Evolutionary conservation across 805 yeast species (phyloP).

Genomic region (Hanseniaspora taiwanica): DNA sequence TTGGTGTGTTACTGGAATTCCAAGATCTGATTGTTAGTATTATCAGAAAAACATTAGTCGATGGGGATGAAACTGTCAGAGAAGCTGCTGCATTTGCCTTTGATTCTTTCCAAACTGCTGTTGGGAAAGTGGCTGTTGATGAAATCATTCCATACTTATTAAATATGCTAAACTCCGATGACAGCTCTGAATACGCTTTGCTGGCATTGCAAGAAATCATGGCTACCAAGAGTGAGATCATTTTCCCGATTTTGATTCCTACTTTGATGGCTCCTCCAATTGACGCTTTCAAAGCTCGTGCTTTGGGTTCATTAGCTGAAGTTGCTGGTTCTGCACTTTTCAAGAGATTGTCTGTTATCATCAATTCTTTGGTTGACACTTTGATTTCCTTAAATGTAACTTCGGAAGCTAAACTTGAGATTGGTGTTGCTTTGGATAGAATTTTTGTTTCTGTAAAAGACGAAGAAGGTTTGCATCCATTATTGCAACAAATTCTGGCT

Average conservation of each 20-base stretch:
- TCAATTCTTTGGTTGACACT: slow-evolving; percentile 60
- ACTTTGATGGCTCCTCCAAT: slow-evolving; percentile 72
- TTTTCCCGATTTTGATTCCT: slow-evolving; percentile 89
- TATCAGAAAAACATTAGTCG: slow-evolving; percentile 68
- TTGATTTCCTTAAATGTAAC: slow-evolving; percentile 25
- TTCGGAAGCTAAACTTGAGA: slow-evolving; percentile 26
- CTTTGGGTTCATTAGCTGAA: slow-evolving; percentile 73
- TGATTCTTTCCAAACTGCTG: slow-evolving; percentile 68
- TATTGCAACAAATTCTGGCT: slow-evolving; percentile 67
- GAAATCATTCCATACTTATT: slow-evolving; percentile 77
- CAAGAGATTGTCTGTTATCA: slow-evolving; percentile 57
- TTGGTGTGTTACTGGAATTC: slow-evolving; percentile 46
- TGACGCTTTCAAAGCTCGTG: slow-evolving; percentile 72
- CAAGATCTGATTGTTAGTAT: slow-evolving; percentile 60
- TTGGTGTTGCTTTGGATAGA: slow-evolving; percentile 48
- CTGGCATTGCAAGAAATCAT: slow-evolving; percentile 83
- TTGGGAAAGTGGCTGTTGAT: slow-evolving; percentile 80
- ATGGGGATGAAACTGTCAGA: slow-evolving; percentile 59
- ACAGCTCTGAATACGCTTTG: slow-evolving; percentile 59
- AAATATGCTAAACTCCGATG: slow-evolving; percentile 42
- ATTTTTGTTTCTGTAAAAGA: slow-evolving; percentile 63
- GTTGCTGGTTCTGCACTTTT: slow-evolving; percentile 80
- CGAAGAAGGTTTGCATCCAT: slow-evolving; percentile 70
- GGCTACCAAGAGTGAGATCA: slow-evolving; percentile 78
- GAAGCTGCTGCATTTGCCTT: slow-evolving; percentile 87